Conservation (phyloP, 768 basidiomycete genomes). For the Pleurotus eryngii region DNA sequence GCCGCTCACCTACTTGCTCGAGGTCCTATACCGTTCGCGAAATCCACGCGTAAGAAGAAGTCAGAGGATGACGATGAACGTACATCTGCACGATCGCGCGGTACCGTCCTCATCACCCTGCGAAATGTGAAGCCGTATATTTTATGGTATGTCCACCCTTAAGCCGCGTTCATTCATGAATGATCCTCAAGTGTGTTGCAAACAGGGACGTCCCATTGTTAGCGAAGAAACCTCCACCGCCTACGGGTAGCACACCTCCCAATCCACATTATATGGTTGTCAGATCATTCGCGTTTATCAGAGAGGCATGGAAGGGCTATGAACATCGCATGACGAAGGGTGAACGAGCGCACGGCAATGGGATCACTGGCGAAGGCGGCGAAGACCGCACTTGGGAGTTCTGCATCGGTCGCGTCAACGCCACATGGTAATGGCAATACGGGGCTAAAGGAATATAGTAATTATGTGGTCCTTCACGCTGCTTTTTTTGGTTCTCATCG, state of each 20-base stretch:
- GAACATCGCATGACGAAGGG: conserved; percentile 95
- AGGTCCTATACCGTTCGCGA: conserved; percentile 51
- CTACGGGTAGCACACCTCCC: conserved; percentile 39
- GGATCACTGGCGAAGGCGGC: conserved; percentile 67
- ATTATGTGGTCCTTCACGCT: too few species aligned
- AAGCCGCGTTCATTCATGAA: not conserved
- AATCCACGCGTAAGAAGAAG: conserved; percentile 41
- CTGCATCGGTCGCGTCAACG: conserved; percentile 27
- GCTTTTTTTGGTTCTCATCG: too few species aligned
- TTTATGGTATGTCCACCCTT: conserved; percentile 54
- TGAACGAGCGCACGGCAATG: conserved; percentile 61
- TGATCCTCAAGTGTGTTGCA: conserved; percentile 5
- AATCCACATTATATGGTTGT: conserved; percentile 70
- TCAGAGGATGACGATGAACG: conserved; percentile 15
- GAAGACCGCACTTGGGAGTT: conserved; percentile 92
- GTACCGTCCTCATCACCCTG: conserved; percentile 82
- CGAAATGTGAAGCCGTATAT: conserved; percentile 87
- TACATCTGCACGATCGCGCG: conserved; percentile 35
- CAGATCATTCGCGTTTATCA: conserved; percentile 78
- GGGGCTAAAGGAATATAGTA: too few species aligned
- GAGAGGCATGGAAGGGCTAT: conserved; percentile 76
- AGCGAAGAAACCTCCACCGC: conserved; percentile 69
- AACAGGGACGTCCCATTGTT: conserved; percentile 73
- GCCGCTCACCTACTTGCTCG: conserved; percentile 54
- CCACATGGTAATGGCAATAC: too few species aligned